Percentiles rank a stretch among this genome's conserved stretches.
Conservation (phyloP, 768 basidiomycete genomes). For the Hydnomerulius pinastri region DNA sequence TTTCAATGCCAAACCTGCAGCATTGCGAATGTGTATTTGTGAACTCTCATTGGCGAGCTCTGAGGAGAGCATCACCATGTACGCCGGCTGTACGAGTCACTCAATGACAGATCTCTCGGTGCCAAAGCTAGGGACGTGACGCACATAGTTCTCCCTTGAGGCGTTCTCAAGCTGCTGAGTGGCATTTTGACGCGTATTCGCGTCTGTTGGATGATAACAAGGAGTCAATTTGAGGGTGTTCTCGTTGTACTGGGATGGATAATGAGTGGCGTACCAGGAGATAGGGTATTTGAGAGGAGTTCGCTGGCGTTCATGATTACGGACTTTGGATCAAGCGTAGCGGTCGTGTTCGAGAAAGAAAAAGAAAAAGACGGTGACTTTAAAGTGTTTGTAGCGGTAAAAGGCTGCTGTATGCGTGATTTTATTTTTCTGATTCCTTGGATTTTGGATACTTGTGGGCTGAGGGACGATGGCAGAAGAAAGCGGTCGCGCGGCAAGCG, state of each 20-base stretch:
- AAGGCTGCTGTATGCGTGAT: slow-evolving; percentile 14
- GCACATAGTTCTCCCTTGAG: slow-evolving; percentile 85
- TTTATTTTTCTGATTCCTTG: slow-evolving; percentile 13
- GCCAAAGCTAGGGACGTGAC: slow-evolving; percentile 33
- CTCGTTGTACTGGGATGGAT: slow-evolving; percentile 32
- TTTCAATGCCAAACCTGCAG: slow-evolving; percentile 97
- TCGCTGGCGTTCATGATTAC: slow-evolving; percentile 86
- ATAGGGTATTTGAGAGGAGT: slow-evolving; percentile 91
- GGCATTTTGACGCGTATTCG: slow-evolving; percentile 88
- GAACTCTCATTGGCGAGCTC: slow-evolving; percentile 80
- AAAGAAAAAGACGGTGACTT: slow-evolving; percentile 13
- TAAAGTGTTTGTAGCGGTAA: slow-evolving; percentile 9
- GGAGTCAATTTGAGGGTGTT: slow-evolving; percentile 30
- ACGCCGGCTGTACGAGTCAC: slow-evolving; percentile 66
- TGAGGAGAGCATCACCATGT: slow-evolving; percentile 87
- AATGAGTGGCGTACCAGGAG: slow-evolving; percentile 64
- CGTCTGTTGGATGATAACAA: slow-evolving; percentile 54
- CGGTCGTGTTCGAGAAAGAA: slow-evolving; percentile 24
- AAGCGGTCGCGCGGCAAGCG: slow-evolving; percentile 34
- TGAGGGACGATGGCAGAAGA: slow-evolving; percentile 23
- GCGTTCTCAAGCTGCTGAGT: slow-evolving; percentile 87
- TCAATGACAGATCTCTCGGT: slow-evolving; percentile 8
- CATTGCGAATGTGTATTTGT: slow-evolving; percentile 78
- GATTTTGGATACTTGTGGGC: slow-evolving; percentile 20
- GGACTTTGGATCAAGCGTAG: slow-evolving; percentile 20